Conservation (phyloP, 768 basidiomycete genomes). For the Candolleomyces eurysporus region DNA sequence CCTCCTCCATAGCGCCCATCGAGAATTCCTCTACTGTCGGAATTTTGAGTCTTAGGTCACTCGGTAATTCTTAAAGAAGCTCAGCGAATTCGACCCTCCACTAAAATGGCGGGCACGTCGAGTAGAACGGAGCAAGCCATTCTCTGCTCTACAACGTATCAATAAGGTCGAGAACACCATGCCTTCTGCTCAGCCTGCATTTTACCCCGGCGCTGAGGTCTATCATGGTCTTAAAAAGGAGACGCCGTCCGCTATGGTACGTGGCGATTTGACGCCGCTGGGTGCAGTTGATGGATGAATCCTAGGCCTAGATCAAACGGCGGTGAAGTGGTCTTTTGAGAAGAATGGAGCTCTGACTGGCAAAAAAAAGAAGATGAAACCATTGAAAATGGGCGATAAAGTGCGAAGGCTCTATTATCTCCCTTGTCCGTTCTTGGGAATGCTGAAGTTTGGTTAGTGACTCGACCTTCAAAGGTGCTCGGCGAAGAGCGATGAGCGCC, state of each 20-base stretch:
- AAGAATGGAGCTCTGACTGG: constrained; percentile 52
- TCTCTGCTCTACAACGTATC: constrained; percentile 58
- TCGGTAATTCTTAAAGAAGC: too few species aligned
- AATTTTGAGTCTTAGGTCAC: too few species aligned
- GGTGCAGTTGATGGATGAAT: background rate
- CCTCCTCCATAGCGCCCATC: too few species aligned
- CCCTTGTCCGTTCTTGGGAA: background rate
- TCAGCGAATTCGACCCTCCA: background rate
- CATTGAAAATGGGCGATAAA: constrained; percentile 54
- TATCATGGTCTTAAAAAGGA: constrained; percentile 67
- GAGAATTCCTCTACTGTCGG: too few species aligned
- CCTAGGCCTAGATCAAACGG: constrained; percentile 47
- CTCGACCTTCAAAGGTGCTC: constrained; percentile 56
- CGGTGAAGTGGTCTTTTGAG: constrained; percentile 55
- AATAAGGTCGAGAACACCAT: constrained; percentile 54
- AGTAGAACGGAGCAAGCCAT: constrained; percentile 32
- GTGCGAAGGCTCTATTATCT: constrained; percentile 32
- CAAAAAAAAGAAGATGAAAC: constrained; percentile 41
- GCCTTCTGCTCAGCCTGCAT: constrained; percentile 69
- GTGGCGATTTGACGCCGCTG: constrained; percentile 14
- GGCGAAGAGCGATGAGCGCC: constrained; percentile 46
- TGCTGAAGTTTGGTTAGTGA: constrained; percentile 39
- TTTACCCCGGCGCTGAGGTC: constrained; percentile 73
- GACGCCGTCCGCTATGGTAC: constrained; percentile 55
- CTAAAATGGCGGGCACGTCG: background rate